Conservation (phyloP, 208 protist genomes). For the Crithidia sp. region DNA sequence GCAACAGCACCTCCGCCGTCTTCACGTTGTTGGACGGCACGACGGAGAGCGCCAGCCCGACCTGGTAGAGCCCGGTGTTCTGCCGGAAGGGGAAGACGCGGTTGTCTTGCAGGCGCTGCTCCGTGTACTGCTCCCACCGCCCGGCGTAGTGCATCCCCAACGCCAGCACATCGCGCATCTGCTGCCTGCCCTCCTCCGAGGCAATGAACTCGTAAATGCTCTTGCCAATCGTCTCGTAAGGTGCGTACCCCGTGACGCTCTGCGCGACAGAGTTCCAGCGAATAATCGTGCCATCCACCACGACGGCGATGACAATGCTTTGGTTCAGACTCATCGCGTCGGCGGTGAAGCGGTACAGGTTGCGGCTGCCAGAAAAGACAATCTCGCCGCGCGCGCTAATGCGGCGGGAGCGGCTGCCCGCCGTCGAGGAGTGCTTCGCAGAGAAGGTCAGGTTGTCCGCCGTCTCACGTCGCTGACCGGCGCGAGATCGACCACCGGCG, state of each 20-base stretch:
- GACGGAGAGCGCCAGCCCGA: constrained; percentile 69
- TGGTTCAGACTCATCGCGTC: constrained; percentile 52
- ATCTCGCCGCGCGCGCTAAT: constrained; percentile 77
- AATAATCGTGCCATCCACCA: constrained; percentile 88
- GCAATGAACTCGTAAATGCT: constrained; percentile 71
- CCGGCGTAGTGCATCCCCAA: constrained; percentile 59
- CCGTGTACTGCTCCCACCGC: constrained; percentile 66
- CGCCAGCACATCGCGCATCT: constrained; percentile 54
- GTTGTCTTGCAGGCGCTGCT: constrained; percentile 51
- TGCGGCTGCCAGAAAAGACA: constrained; percentile 78
- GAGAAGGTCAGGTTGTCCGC: constrained; percentile 6
- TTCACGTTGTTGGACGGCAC: constrained; percentile 62
- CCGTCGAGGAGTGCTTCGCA: constrained; percentile 25
- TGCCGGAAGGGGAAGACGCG: constrained; percentile 71
- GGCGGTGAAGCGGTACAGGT: constrained; percentile 82
- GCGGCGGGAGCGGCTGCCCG: constrained; percentile 17
- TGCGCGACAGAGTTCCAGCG: constrained; percentile 80
- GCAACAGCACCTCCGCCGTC: constrained; percentile 76
- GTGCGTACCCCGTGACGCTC: constrained; percentile 60
- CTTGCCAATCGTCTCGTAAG: constrained; percentile 73
- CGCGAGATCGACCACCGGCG: constrained; percentile 11
- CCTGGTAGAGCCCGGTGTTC: constrained; percentile 62
- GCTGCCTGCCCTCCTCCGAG: constrained; percentile 43
- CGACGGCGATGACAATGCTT: constrained; percentile 72
- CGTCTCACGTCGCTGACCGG: constrained; percentile 13